phyloP scores from a whole-genome alignment of 2,329 filamentous ascomycete species.

The Fusarium pseudograminearum region DNA sequence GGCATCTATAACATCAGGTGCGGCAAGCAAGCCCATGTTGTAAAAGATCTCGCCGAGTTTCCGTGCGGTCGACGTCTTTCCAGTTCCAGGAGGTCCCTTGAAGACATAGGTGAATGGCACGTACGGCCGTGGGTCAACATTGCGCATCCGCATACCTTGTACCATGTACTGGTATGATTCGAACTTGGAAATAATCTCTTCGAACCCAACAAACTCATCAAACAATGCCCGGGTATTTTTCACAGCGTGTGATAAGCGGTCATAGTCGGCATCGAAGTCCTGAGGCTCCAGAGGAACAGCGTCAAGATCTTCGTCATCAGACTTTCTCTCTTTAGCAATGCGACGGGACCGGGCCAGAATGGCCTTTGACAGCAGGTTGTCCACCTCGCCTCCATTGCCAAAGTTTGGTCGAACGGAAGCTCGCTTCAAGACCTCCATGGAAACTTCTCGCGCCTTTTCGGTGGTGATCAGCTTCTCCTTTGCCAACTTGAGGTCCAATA shows the following conservation, averaged over 20 bases:
- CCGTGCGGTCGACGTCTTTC: slow-evolving; percentile 76
- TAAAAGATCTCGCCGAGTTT: slow-evolving; percentile 81
- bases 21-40: slow-evolving; percentile 75
- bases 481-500: slow-evolving; percentile 74
- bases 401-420: slow-evolving; percentile 76
- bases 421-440: slow-evolving; percentile 69
- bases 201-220: slow-evolving; percentile 69
- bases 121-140: slow-evolving; percentile 63
- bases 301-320: slow-evolving; percentile 40
- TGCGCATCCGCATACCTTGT: slow-evolving; percentile 62
- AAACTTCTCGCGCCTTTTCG: slow-evolving; percentile 64
- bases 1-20: slow-evolving; percentile 71
- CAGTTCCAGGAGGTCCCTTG: slow-evolving; percentile 73
- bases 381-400: slow-evolving; percentile 80
- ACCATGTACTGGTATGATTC: slow-evolving; percentile 67
- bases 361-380: slow-evolving; percentile 59
- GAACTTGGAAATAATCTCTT: slow-evolving; percentile 66
- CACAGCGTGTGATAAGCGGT: slow-evolving; percentile 57
- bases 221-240: slow-evolving; percentile 66
- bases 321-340: slow-evolving; percentile 39
- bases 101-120: slow-evolving; percentile 77
- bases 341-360: slow-evolving; percentile 44
- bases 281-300: slow-evolving; percentile 49
- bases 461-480: slow-evolving; percentile 67
- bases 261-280: slow-evolving; percentile 70